A percentile compares a stretch with the other conserved stretches of the same genome.
These are phyloP conservation scores for Baeospora myosura DNA, from an alignment of 1,284 basidiomycete species.

Conservation along the genomic window DNA sequence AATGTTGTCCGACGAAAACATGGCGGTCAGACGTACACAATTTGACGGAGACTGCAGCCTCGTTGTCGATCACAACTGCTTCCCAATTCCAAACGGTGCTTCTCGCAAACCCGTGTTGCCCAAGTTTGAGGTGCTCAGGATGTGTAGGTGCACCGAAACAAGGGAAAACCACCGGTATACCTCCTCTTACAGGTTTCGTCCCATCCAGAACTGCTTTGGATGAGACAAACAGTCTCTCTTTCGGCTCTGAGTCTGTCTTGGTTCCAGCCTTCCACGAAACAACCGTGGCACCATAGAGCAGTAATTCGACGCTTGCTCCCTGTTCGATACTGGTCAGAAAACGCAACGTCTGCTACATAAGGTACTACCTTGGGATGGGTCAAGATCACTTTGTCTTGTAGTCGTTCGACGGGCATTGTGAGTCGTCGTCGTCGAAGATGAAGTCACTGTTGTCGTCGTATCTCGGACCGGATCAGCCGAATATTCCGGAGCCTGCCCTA, in stretches of 20 bases:
- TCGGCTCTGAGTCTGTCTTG: constrained; percentile 26
- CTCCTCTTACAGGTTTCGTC: constrained; percentile 64
- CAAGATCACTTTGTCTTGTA: too few species aligned
- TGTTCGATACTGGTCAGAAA: too few species aligned
- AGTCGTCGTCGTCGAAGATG: too few species aligned
- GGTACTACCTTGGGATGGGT: too few species aligned
- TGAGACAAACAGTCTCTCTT: constrained; percentile 73
- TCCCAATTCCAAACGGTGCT: constrained; percentile 66
- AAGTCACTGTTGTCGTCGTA: too few species aligned
- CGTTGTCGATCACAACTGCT: constrained; percentile 59
- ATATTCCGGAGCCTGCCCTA: too few species aligned
- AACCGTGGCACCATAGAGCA: constrained; percentile 78
- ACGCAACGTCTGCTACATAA: too few species aligned
- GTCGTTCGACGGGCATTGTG: too few species aligned
- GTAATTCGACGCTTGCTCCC: constrained; percentile 67
- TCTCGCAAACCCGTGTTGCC: constrained; percentile 83
- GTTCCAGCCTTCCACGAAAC: constrained; percentile 65
- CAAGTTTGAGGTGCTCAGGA: constrained; percentile 63
- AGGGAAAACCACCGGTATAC: constrained; percentile 76
- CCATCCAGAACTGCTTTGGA: constrained; percentile 71
- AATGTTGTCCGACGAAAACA: not conserved
- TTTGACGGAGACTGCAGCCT: constrained; percentile 63
- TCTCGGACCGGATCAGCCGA: too few species aligned
- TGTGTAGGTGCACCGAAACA: constrained; percentile 77
- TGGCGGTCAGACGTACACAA: constrained; percentile 44